Conservation (phyloP, 768 basidiomycete genomes). For the Boletellus ananiceps region DNA sequence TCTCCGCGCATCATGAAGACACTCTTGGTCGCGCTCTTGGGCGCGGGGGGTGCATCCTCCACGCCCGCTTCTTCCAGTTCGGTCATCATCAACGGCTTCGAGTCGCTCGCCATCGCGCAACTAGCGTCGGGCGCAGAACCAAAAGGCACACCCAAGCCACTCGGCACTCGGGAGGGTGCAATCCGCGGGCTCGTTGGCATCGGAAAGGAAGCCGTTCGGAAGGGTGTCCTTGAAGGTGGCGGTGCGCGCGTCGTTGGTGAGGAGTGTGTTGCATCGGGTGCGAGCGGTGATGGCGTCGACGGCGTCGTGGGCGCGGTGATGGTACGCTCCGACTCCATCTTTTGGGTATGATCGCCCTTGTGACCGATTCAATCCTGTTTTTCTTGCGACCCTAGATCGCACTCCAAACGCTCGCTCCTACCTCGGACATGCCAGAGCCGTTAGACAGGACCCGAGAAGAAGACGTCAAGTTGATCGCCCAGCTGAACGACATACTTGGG, state of each 20-base stretch:
- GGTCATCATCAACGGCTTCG: constrained; percentile 23
- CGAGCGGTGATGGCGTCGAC: constrained; percentile 31
- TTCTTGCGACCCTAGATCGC: constrained; percentile 44
- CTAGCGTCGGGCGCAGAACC: constrained; percentile 38
- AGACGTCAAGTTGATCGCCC: constrained; percentile 44
- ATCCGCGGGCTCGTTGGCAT: constrained; percentile 83
- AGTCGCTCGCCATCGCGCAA: constrained; percentile 22
- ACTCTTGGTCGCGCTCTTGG: constrained; percentile 77
- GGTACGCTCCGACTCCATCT: constrained; percentile 35
- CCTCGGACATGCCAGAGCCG: constrained; percentile 54
- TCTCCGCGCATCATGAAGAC: constrained; percentile 92
- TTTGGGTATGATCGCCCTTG: not conserved
- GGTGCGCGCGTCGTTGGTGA: constrained; percentile 72
- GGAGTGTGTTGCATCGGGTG: constrained; percentile 42
- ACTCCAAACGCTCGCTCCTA: constrained; percentile 52
- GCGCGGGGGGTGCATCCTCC: constrained; percentile 15
- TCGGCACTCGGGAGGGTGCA: constrained; percentile 85
- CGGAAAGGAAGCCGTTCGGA: constrained; percentile 78
- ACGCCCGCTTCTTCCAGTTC: constrained; percentile 9
- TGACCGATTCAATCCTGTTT: not conserved
- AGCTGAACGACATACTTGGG: constrained; percentile 54
- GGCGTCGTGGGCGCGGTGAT: constrained; percentile 57
- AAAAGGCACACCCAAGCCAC: constrained; percentile 46
- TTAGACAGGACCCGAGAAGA: constrained; percentile 45
- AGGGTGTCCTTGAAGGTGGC: constrained; percentile 77